Base-by-base conservation (phyloP, 1,284 basidiomycete species). In the Rhodotorula sp. region DNA sequence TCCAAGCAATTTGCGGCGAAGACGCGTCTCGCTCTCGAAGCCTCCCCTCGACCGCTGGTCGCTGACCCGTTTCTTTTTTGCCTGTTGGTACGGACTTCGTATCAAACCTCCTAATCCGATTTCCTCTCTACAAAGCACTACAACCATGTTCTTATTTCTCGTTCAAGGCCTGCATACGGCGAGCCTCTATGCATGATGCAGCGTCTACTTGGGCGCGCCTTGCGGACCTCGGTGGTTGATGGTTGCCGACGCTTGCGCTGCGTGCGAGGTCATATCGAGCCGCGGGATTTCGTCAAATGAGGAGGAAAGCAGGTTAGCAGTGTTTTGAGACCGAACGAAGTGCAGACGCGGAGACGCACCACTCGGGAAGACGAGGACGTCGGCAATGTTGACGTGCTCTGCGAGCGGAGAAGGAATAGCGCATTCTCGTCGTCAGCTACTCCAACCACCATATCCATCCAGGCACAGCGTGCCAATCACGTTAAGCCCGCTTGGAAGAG, bases 361-460 rank as follows among this genome's bases (percentile, higher is more conserved):
- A 30, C 49, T 66, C 17, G 75, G 75, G 74, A 91, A 86, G 60
- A 93, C 85, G 73, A 87, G 87, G 22, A 90, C 82, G 79, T 92
- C 89, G 3, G 91, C 92, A 60, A 94, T 84, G 79, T 94, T 91
- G 62, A 94, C 90, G 78, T 93, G 91, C 24, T 62, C 62, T 54
- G 62, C 44, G 44, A 24, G n/a, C 14, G 26, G 17, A 45, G n/a
- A 29, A 18, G 37, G 37, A 12, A 42, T 42, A 42, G 14, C 37
- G 37, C 37, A 42, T 12, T 10, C 37, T 42, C 37, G 14, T 42
- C 10, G 37, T 42, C 37, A 42, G 37, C 37, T 14, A 14, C 37
- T 42, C 37, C 37, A 42, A 14, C 37, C 37, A 42, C 37, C 37
- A 14, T 42, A 1, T 20, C 48, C 17, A 22, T n/a, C 48, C 7